Conservation (phyloP, 2,329 filamentous ascomycete species). For the Monilinia aucupariae region DNA sequence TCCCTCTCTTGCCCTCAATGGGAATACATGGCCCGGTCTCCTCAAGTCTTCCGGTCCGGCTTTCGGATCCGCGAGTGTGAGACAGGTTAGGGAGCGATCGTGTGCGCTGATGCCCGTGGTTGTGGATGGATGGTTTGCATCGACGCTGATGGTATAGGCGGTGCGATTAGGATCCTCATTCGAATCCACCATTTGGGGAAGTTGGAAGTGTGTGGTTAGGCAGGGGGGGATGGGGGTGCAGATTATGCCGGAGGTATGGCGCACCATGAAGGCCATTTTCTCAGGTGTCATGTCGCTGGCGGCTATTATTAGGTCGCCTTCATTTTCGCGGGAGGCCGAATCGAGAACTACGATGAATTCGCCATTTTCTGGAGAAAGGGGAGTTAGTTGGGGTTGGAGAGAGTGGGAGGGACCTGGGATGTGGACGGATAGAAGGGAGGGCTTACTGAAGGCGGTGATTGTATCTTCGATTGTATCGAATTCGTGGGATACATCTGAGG, state of each 20-base stretch:
- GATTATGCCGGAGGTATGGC: slow-evolving; percentile 83
- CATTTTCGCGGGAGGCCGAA: slow-evolving; percentile 87
- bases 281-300: slow-evolving; percentile 75
- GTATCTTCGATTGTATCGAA: slow-evolving; percentile 63
- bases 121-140: slow-evolving; percentile 65
- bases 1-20: slow-evolving; percentile 70
- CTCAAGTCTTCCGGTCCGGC: slow-evolving; percentile 55
- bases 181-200: slow-evolving; percentile 82
- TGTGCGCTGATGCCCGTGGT: slow-evolving; percentile 88
- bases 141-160: slow-evolving; percentile 87
- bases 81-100: slow-evolving; percentile 78
- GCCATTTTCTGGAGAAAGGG: slow-evolving; percentile 54
- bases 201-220: slow-evolving; percentile 63
- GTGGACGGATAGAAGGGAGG: neutral
- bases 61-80: slow-evolving; percentile 65
- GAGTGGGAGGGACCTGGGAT: neutral
- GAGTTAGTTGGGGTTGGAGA: slow-evolving; percentile 19
- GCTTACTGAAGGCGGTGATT: slow-evolving; percentile 58
- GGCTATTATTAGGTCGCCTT: slow-evolving; percentile 96
- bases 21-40: slow-evolving; percentile 84
- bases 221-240: slow-evolving; percentile 75
- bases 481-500: slow-evolving; percentile 35
- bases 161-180: slow-evolving; percentile 79
- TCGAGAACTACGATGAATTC: slow-evolving; percentile 97
- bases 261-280: slow-evolving; percentile 95